phyloP scores from a whole-genome alignment of 2,329 filamentous ascomycete species.

The Trichoderma lentiforme region DNA sequence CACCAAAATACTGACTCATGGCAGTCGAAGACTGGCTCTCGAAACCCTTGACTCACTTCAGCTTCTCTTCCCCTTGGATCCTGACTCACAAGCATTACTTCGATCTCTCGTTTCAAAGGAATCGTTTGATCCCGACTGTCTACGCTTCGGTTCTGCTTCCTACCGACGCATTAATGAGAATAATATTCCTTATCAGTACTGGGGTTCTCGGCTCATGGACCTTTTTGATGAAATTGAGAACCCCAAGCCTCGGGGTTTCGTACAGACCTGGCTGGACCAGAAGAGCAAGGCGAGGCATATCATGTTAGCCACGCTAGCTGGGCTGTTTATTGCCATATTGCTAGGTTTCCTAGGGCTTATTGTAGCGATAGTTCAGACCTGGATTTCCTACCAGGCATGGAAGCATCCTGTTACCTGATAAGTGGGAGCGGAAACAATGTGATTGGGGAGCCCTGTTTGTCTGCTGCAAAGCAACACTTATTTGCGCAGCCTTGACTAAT shows the following conservation, averaged over 20 bases:
- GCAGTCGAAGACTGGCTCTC: not conserved
- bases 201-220: not conserved
- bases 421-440: not conserved
- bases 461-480: not conserved
- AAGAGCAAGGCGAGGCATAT: not conserved
- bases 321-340: too few species aligned
- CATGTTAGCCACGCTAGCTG: not conserved
- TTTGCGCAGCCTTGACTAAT: not conserved
- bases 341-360: not conserved
- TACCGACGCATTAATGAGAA: not conserved
- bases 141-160: not conserved
- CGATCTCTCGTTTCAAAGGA: not conserved
- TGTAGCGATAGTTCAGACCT: not conserved
- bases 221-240: not conserved
- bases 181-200: not conserved
- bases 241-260: not conserved
- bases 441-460: not conserved
- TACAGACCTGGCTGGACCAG: not conserved
- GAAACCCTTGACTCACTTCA: not conserved
- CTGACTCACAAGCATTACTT: not conserved
- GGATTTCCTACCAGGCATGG: not conserved
- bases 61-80: not conserved
- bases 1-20: not conserved
- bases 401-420: not conserved
- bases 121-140: not conserved